Percentiles rank a stretch among this genome's conserved stretches.
These are phyloP conservation scores for Lentinula aciculospora DNA, from an alignment of 768 basidiomycete genomes.

Conservation along the genomic window DNA sequence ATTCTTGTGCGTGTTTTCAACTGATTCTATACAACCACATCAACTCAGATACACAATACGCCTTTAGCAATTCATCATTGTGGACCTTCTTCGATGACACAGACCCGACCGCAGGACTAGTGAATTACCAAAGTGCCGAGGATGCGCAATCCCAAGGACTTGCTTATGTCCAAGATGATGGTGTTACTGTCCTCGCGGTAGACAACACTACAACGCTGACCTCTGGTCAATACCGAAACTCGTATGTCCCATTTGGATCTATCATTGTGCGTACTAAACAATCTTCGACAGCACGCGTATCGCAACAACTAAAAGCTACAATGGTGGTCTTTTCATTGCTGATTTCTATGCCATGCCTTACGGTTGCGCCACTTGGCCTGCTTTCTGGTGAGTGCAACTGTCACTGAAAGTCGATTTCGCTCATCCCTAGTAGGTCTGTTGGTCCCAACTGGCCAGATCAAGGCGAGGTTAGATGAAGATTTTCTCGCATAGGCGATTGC, in stretches of 20 bases:
- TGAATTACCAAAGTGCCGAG: constrained; percentile 47
- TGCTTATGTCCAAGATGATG: constrained; percentile 44
- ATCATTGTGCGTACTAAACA: constrained; percentile 16
- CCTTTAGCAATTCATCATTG: constrained; percentile 28
- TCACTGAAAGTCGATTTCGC: background rate
- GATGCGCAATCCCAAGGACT: constrained; percentile 49
- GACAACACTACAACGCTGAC: constrained; percentile 33
- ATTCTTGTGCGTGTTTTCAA: constrained; percentile 46
- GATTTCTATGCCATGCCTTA: constrained; percentile 45
- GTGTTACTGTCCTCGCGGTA: constrained; percentile 37
- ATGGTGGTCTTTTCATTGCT: constrained; percentile 44
- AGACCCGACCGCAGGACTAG: constrained; percentile 71
- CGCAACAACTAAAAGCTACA: constrained; percentile 35
- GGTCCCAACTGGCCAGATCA: constrained; percentile 9
- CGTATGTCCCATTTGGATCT: constrained; percentile 11
- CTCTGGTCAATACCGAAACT: constrained; percentile 34
- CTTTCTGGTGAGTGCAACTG: constrained; percentile 17
- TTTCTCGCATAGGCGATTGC: background rate
- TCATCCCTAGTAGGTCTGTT: background rate
- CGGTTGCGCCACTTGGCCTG: constrained; percentile 51
- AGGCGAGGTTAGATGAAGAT: background rate
- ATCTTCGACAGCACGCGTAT: constrained; percentile 32
- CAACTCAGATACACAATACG: background rate
- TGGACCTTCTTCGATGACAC: constrained; percentile 60
- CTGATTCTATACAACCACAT: background rate